phyloP scores from a whole-genome alignment of 176 grass and related monocot genomes.

The Raddia guianensis region DNA sequence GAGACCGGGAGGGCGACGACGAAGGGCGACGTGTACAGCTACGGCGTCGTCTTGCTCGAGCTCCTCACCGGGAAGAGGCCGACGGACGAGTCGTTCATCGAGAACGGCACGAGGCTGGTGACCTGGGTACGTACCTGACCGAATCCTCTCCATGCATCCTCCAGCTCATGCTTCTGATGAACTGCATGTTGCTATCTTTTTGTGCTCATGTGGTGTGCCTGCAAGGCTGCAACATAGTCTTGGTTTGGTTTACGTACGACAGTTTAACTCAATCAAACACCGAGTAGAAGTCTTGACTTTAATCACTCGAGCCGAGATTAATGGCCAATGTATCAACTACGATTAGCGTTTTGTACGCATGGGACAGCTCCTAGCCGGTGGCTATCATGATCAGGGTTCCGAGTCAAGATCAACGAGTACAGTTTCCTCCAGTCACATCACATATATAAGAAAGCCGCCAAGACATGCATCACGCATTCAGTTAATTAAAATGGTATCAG shows the following conservation, averaged over 20 bases:
- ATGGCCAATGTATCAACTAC: not conserved
- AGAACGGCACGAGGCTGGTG: constrained; percentile 71
- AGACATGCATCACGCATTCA: too few relatives aligned
- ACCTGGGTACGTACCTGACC: constrained; percentile 58
- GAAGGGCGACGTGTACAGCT: constrained; percentile 94
- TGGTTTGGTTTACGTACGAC: not conserved
- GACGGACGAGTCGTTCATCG: constrained; percentile 74
- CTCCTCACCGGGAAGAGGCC: constrained; percentile 82
- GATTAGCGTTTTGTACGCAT: not conserved
- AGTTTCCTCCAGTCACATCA: too few relatives aligned
- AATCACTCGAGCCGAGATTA: not conserved
- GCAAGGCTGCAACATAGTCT: not conserved
- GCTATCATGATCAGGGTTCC: constrained; percentile 24
- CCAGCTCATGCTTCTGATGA: not conserved
- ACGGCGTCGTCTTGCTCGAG: constrained; percentile 79
- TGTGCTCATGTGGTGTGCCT: not conserved
- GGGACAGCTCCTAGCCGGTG: constrained; percentile 3
- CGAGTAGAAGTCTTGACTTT: not conserved
- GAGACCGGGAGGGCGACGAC: constrained; percentile 77
- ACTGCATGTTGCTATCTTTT: not conserved
- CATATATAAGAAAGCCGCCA: too few relatives aligned
- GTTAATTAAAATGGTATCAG: too few relatives aligned
- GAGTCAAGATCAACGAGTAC: constrained; percentile 7
- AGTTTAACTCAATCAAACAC: not conserved
- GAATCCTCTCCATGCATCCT: constrained; percentile 27